These are phyloP conservation scores for Cryptococcus sp. DNA, from an alignment of 1,284 basidiomycete genomes.

Conservation along the genomic window DNA sequence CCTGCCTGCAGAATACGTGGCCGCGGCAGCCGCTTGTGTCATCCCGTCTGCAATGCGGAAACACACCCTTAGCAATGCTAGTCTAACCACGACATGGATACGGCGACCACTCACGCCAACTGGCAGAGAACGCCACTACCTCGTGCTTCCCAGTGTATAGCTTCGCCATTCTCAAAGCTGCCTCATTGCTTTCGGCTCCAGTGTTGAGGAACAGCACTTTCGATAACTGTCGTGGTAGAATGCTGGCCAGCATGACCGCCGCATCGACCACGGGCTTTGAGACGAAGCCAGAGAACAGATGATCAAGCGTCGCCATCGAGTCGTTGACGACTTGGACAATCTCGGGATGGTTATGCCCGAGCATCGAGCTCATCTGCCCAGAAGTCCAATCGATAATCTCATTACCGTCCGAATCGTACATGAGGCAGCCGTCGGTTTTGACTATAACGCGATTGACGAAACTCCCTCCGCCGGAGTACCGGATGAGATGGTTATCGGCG, in stretches of 20 bases:
- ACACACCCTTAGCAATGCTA: too few species aligned
- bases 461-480: constrained; percentile 25
- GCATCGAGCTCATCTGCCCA: constrained; percentile 39
- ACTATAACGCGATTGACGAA: constrained; percentile 21
- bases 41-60: constrained; percentile 31
- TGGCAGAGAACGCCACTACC: constrained; percentile 36
- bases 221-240: constrained; percentile 32
- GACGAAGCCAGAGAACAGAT: constrained; percentile 42
- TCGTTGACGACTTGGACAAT: constrained; percentile 31
- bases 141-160: constrained; percentile 44
- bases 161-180: constrained; percentile 47
- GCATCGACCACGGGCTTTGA: constrained; percentile 37
- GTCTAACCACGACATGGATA: too few species aligned
- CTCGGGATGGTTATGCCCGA: constrained; percentile 43
- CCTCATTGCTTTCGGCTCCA: constrained; percentile 40
- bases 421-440: constrained; percentile 21
- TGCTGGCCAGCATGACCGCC: constrained; percentile 25
- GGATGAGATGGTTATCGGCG: constrained; percentile 25
- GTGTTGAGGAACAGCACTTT: constrained; percentile 42
- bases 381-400: constrained; percentile 45
- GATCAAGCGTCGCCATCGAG: constrained; percentile 37
- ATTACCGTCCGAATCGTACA: constrained; percentile 34
- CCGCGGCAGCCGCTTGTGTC: constrained; percentile 38
- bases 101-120: constrained; percentile 25
- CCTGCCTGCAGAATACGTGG: constrained; percentile 40